Evolutionary conservation across 495 filamentous ascomycete species (phyloP).

Genomic region (Chlorociboria aeruginascens): DNA sequence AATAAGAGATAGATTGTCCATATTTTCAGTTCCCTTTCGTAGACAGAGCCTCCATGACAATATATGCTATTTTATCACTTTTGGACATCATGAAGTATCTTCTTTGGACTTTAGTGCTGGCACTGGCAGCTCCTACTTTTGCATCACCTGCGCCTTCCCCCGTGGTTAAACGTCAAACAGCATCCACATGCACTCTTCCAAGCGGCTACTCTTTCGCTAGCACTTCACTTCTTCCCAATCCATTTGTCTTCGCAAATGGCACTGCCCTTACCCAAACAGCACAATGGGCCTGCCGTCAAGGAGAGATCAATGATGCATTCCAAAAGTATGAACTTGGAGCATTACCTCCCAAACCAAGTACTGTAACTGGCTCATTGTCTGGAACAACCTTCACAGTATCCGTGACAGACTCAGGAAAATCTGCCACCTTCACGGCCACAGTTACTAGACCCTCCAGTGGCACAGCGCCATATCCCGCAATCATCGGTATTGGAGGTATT

Average conservation of each 20-base stretch:
- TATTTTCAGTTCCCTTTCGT: no score
- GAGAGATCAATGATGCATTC: conserved; percentile 21
- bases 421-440: conserved; percentile 31
- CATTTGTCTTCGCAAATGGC: conserved; percentile 23
- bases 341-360: conserved; percentile 21
- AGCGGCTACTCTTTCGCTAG: background rate
- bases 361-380: conserved; percentile 23
- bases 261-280: conserved; percentile 19
- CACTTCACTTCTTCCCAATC: conserved; percentile 22
- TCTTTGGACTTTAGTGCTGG: no score
- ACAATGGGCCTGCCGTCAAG: conserved; percentile 22
- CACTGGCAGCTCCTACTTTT: no score
- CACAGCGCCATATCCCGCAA: conserved; percentile 30
- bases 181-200: background rate
- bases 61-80: no score
- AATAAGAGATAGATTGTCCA: no score
- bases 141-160: no score
- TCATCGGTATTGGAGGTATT: conserved; percentile 33
- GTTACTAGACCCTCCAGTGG: conserved; percentile 24
- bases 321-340: conserved; percentile 27
- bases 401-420: conserved; percentile 31
- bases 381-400: conserved; percentile 26
- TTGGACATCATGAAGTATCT: no score
- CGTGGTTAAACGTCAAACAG: no score
- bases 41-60: no score